These are phyloP conservation scores for Fusarium staphyleae DNA, from an alignment of 2,329 filamentous ascomycete species.

Conservation along the genomic window DNA sequence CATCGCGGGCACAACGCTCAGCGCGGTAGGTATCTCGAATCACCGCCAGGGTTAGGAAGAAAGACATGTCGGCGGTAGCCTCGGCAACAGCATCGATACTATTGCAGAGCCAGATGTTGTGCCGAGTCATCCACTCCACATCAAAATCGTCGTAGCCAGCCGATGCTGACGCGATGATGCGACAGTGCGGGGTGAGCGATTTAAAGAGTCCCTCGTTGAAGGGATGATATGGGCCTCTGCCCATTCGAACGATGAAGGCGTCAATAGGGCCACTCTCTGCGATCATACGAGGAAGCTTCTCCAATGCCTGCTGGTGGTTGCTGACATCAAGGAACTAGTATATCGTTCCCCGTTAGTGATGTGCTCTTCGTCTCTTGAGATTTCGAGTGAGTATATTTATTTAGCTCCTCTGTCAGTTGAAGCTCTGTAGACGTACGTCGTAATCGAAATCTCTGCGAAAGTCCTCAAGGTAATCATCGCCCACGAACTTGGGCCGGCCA, in stretches of 20 bases:
- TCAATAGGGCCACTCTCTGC: constrained; percentile 51
- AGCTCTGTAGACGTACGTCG: constrained; percentile 38
- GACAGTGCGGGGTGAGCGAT: constrained; percentile 50
- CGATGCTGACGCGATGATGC: constrained; percentile 55
- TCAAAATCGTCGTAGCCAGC: constrained; percentile 59
- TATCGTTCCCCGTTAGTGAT: not conserved
- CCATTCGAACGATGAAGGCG: constrained; percentile 59
- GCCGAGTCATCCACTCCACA: constrained; percentile 50
- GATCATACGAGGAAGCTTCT: constrained; percentile 48
- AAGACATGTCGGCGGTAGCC: constrained; percentile 58
- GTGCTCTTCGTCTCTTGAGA: not conserved
- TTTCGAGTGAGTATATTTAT: too few species aligned
- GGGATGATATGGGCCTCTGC: constrained; percentile 56
- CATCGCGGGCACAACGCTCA: constrained; percentile 48
- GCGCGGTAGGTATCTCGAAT: constrained; percentile 54
- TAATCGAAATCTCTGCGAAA: constrained; percentile 51
- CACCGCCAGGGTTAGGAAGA: constrained; percentile 45
- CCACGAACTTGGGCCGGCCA: constrained; percentile 49
- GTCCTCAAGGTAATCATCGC: constrained; percentile 49
- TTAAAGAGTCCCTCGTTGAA: constrained; percentile 55
- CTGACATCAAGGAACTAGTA: constrained; percentile 44
- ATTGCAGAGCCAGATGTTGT: constrained; percentile 62
- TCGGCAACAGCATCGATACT: constrained; percentile 60
- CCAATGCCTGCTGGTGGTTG: constrained; percentile 47
- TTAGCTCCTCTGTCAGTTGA: too few species aligned